Conservation (phyloP, 345 rosid species). For the Rhodomyrtus tomentosa region DNA sequence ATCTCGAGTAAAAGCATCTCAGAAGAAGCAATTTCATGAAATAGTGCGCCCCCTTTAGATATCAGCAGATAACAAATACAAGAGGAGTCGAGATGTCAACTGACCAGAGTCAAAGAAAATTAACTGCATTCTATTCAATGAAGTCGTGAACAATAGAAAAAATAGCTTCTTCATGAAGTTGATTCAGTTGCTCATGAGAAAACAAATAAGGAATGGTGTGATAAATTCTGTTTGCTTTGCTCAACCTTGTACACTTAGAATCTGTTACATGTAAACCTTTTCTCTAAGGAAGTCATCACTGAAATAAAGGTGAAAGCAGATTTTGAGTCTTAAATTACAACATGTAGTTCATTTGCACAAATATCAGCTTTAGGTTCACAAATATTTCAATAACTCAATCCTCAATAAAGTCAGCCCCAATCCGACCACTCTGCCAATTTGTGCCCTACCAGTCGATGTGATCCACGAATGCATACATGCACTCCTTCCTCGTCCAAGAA, state of each 20-base stretch:
- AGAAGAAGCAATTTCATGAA: not conserved
- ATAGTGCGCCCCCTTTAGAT: not conserved
- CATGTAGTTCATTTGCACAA: not conserved
- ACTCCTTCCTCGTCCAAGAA: not conserved
- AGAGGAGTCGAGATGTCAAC: not conserved
- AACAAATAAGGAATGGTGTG: not conserved
- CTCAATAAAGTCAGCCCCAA: not conserved
- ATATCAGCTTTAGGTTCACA: not conserved
- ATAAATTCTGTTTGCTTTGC: not conserved
- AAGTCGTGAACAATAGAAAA: not conserved
- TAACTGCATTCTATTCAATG: not conserved
- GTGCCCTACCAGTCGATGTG: not conserved
- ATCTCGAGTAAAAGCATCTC: not conserved
- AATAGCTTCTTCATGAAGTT: not conserved
- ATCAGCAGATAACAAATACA: not conserved
- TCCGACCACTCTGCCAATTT: not conserved
- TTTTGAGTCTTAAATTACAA: not conserved
- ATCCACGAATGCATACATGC: not conserved
- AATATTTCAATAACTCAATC: not conserved
- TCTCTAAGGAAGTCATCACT: not conserved
- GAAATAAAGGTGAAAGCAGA: not conserved
- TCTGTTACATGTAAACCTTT: not conserved
- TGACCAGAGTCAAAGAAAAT: not conserved
- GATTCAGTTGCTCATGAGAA: not conserved
- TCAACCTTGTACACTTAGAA: not conserved